Percentiles rank a stretch among this genome's conserved stretches.
Evolutionary conservation across 2,329 filamentous ascomycete genomes (phyloP).

Genomic region (Chaetomium olivaceum): DNA sequence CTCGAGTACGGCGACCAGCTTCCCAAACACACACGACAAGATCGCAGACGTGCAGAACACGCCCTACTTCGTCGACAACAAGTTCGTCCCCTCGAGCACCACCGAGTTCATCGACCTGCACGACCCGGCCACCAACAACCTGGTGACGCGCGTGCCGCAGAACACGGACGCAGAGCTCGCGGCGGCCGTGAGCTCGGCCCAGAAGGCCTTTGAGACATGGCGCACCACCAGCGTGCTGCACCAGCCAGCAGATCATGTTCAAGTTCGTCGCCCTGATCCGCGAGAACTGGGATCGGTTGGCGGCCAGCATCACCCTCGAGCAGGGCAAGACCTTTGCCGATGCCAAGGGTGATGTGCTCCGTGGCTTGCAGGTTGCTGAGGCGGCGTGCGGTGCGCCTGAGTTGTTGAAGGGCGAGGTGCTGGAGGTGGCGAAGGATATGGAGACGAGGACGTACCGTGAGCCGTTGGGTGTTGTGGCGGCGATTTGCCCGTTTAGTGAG

Average conservation of each 20-base stretch:
- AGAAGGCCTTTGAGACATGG: constrained; percentile 76
- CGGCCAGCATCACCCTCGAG: constrained; percentile 82
- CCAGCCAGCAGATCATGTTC: constrained; percentile 85
- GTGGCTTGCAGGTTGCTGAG: constrained; percentile 82
- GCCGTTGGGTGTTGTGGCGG: constrained; percentile 76
- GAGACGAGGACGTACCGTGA: constrained; percentile 82
- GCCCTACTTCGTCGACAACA: constrained; percentile 79
- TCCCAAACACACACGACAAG: constrained; percentile 71
- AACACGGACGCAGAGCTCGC: constrained; percentile 76
- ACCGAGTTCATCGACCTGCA: constrained; percentile 75
- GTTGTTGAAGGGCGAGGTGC: constrained; percentile 77
- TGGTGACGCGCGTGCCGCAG: constrained; percentile 80
- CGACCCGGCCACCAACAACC: constrained; percentile 83
- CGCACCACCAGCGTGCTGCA: constrained; percentile 69
- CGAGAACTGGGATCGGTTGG: constrained; percentile 82
- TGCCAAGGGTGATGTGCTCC: constrained; percentile 76
- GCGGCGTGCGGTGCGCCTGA: constrained; percentile 78
- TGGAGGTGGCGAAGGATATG: constrained; percentile 88
- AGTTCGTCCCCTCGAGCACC: constrained; percentile 68
- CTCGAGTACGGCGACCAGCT: constrained; percentile 59
- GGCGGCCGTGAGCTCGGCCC: constrained; percentile 72
- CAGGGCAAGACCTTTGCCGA: constrained; percentile 88
- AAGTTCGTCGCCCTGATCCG: constrained; percentile 77
- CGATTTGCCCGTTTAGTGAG: constrained; percentile 85
- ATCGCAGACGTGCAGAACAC: constrained; percentile 69